Evolutionary conservation across 139 green algal species (phyloP), one percentile per base, ranked within the genome.

Genomic region (Pseudopediastrum boryanum): DNA sequence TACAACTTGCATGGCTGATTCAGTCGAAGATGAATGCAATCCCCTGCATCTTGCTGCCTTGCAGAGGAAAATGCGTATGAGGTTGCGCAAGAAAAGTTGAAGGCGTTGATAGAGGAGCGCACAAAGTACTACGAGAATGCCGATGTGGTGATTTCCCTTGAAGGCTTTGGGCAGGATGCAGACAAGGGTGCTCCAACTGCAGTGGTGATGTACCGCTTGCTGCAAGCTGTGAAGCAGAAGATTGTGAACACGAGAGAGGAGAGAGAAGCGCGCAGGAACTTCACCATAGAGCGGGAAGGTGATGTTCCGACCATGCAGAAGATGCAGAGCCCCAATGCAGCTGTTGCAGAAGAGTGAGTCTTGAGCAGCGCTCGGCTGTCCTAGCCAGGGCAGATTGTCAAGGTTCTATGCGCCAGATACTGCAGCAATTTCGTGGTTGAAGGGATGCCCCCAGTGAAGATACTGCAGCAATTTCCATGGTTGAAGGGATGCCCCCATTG

Each of bases 71-170:
- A 81, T 33, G 74, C 74, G 10, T 81, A 74, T 21, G 43, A 44
- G 16, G 63, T 81, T 46, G 63, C 44, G 25, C 23, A 67, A 9
- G 66, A 39, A 5, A 90, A 86, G 67, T 69, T 95, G 46, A 70
- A 50, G 0, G 19, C 23, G 16, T 75, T 95, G 36, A 79, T 95
- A 51, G 84, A 89, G 33, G 79, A 93, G 42, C 86, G 92, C 41
- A 78, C 42, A 5, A 71, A 84, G 35, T 86, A 84, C 65, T 96
- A 96, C 59, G 87, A 89, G 61, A 85, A 86, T 44, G 86, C 91
- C 27, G 92, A 96, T 68, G 62, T 96, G 6, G 62, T 71, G 9
- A 85, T 96, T 19, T 69, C 84, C 0, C 68, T 96, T 46, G 78
- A 90, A 25, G 88, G 88, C 16, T 83, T 81, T 50, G 82, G 80